Conservation (phyloP, 2,329 filamentous ascomycete species). For the Colletotrichum melonis region DNA sequence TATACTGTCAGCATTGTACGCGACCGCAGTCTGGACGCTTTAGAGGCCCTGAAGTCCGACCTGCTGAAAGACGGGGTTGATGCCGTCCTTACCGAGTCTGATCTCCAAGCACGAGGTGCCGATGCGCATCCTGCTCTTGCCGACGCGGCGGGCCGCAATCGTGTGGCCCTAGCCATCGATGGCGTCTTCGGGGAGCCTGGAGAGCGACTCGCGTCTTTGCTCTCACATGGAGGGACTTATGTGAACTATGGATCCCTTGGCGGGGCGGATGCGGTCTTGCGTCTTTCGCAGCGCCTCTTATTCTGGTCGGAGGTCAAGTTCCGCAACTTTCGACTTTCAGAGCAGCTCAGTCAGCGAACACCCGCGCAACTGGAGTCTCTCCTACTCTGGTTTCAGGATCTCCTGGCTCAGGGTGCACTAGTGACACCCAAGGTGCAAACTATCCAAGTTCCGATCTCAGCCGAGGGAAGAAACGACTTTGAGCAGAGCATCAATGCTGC, state of each 20-base stretch:
- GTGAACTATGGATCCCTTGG: constrained; percentile 37
- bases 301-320: constrained; percentile 7
- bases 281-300: background rate
- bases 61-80: constrained; percentile 1
- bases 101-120: constrained; percentile 10
- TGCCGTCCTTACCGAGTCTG: constrained; percentile 35
- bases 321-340: constrained; percentile 17
- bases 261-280: constrained; percentile 4
- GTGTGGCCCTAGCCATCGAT: constrained; percentile 35
- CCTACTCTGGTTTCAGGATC: background rate
- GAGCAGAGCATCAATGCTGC: background rate
- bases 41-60: background rate
- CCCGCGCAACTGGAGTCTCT: background rate
- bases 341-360: background rate
- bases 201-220: constrained; percentile 29
- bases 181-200: constrained; percentile 36
- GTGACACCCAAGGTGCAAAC: background rate
- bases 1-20: constrained; percentile 37
- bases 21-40: constrained; percentile 26
- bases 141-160: background rate
- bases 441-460: background rate
- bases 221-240: constrained; percentile 35
- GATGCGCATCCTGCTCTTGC: background rate
- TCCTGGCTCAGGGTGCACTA: background rate
- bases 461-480: background rate